Conservation (phyloP, 306 rosid genomes). For the Quercus parvula region DNA sequence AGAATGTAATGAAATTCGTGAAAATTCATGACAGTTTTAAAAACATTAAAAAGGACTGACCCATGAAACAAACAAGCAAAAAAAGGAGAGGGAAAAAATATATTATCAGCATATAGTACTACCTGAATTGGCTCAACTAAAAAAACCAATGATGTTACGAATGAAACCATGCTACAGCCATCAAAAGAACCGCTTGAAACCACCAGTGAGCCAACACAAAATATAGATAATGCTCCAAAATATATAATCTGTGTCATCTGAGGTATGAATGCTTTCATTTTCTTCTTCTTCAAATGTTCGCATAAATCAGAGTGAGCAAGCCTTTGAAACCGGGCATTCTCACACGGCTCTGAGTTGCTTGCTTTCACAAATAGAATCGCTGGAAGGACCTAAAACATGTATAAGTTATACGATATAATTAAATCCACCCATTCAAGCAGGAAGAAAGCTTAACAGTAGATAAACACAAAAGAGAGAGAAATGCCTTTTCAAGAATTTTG, state of each 20-base stretch:
- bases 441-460: background rate
- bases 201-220: slow-evolving; percentile 56
- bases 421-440: background rate
- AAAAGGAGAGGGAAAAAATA: background rate
- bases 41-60: background rate
- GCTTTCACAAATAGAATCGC: slow-evolving; percentile 85
- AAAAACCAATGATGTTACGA: slow-evolving; percentile 70
- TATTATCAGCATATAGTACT: slow-evolving; percentile 12
- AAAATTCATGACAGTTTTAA: background rate
- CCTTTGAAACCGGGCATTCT: slow-evolving; percentile 65
- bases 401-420: background rate
- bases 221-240: slow-evolving; percentile 47
- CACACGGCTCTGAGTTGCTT: slow-evolving; percentile 65
- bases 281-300: slow-evolving; percentile 62
- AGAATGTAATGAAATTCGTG: background rate
- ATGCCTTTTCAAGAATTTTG: background rate
- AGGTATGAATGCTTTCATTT: slow-evolving; percentile 85
- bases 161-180: slow-evolving; percentile 57
- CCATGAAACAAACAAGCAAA: background rate
- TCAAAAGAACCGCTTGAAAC: slow-evolving; percentile 59
- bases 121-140: slow-evolving; percentile 88
- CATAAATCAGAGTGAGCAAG: slow-evolving; percentile 60
- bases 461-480: background rate
- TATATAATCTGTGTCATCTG: slow-evolving; percentile 68
- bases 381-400: slow-evolving; percentile 60